Evolutionary conservation across 2,329 filamentous ascomycete species (phyloP).

Genomic region (Hypoxylon sp.): DNA sequence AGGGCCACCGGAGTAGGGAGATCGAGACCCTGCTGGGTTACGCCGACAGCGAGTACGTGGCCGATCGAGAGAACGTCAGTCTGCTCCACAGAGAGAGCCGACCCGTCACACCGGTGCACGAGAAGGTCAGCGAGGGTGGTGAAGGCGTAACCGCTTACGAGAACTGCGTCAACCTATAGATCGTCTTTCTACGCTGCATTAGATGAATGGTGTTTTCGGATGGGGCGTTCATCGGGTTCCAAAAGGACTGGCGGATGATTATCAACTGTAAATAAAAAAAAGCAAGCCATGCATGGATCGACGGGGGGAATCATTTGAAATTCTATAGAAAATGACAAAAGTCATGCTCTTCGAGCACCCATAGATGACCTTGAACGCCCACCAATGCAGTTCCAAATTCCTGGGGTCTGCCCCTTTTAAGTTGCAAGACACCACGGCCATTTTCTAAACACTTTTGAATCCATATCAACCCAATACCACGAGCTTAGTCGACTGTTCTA

Average conservation of each 20-base stretch:
- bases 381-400: conserved; percentile 36
- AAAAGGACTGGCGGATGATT: conserved; percentile 4
- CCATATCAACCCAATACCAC: background rate
- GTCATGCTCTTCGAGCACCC: conserved; percentile 9
- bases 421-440: background rate
- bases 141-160: conserved; percentile 36
- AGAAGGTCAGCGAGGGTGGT: conserved; percentile 29
- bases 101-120: conserved; percentile 57
- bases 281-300: background rate
- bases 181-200: background rate
- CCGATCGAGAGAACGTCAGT: conserved; percentile 85
- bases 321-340: conserved; percentile 21
- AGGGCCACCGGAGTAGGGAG: conserved; percentile 81
- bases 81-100: conserved; percentile 68
- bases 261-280: background rate
- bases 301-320: conserved; percentile 1
- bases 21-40: conserved; percentile 86
- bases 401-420: conserved; percentile 16
- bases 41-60: conserved; percentile 93
- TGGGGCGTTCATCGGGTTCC: conserved; percentile 4
- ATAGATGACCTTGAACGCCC: conserved; percentile 31
- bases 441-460: background rate
- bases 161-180: conserved; percentile 21
- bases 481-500: background rate
- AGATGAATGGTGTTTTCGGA: conserved; percentile 9